These are phyloP conservation scores for Aspergillus sp. DNA, from an alignment of 2,329 filamentous ascomycete species.

Conservation along the genomic window DNA sequence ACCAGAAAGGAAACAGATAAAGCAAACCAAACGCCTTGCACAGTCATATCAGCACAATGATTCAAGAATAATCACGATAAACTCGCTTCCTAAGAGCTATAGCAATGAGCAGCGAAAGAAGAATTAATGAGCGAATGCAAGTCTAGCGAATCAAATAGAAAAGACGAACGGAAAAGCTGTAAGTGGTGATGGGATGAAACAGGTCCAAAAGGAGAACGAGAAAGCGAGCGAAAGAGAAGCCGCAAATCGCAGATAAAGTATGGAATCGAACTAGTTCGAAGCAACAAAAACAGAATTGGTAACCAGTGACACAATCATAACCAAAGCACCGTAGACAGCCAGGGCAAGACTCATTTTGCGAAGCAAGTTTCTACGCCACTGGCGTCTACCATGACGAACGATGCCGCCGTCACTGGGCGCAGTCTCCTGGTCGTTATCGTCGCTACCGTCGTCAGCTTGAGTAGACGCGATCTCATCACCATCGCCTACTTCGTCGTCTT, in stretches of 20 bases:
- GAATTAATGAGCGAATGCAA: no score
- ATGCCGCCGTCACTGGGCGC: constrained; percentile 49
- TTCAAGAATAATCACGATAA: no score
- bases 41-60: no score
- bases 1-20: no score
- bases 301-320: constrained; percentile 82
- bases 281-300: constrained; percentile 77
- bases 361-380: constrained; percentile 57
- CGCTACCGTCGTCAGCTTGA: constrained; percentile 20
- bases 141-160: no score
- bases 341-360: constrained; percentile 68
- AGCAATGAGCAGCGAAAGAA: no score
- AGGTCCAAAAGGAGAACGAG: constrained; percentile 19
- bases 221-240: not conserved
- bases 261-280: constrained; percentile 45
- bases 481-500: constrained; percentile 67
- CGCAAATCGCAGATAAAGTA: not conserved
- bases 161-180: no score
- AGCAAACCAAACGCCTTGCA: no score
- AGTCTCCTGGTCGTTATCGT: constrained; percentile 22
- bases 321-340: constrained; percentile 72
- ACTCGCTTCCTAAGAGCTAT: no score
- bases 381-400: constrained; percentile 57
- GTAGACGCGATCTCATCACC: constrained; percentile 43
- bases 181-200: no score